Evolutionary conservation across 2,329 filamentous ascomycete genomes (phyloP).

Genomic region (Claviceps pusilla): DNA sequence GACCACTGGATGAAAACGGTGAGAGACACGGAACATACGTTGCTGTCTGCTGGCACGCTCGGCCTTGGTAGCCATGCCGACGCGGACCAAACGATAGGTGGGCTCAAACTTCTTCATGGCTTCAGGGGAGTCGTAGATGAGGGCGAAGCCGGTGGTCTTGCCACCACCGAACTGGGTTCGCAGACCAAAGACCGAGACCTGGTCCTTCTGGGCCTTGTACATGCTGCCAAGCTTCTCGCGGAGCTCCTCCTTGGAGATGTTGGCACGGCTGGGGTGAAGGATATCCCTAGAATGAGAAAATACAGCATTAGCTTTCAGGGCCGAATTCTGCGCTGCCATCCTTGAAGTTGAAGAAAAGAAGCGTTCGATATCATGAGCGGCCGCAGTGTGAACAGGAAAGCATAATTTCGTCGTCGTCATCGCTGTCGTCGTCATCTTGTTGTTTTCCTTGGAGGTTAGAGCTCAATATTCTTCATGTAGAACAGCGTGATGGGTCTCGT

Average conservation of each 20-base stretch:
- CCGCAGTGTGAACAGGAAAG: neutral
- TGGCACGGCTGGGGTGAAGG: constrained; percentile 95
- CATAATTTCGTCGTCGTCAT: neutral
- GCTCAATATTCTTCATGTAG: too few species aligned
- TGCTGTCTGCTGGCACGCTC: constrained; percentile 98
- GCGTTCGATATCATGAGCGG: constrained; percentile 3
- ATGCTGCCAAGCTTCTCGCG: constrained; percentile 83
- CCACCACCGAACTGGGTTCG: constrained; percentile 98
- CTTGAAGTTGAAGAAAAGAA: neutral
- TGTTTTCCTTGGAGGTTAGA: too few species aligned
- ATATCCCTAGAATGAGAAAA: constrained; percentile 57
- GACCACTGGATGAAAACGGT: neutral
- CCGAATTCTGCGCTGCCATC: neutral
- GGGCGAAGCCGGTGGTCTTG: constrained; percentile 98
- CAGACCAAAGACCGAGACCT: constrained; percentile 96
- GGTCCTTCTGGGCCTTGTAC: constrained; percentile 97
- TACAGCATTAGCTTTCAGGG: constrained; percentile 6
- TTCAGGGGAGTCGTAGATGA: constrained; percentile 96
- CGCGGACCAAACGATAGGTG: constrained; percentile 87
- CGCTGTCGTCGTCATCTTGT: too few species aligned
- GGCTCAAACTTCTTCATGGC: constrained; percentile 99
- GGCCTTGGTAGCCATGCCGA: constrained; percentile 83
- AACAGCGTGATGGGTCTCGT: neutral
- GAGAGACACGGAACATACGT: constrained; percentile 51
- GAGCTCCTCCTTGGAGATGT: constrained; percentile 99